Conservation (phyloP, 208 protist species). For the Acanthamoeba lenticulata region DNA sequence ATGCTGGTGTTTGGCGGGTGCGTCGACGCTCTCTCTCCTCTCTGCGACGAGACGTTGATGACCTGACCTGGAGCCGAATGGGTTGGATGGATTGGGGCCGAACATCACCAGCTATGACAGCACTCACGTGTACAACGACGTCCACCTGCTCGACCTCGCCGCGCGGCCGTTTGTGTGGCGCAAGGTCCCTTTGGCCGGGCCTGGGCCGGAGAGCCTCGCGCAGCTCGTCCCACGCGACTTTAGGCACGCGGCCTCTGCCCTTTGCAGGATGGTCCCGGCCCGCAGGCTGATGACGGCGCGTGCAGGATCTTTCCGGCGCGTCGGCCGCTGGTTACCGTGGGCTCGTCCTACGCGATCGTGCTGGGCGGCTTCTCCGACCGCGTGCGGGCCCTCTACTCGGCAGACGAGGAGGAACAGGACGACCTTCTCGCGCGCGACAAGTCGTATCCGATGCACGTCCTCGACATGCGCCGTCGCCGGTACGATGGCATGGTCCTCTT, state of each 20-base stretch:
- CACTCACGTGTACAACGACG: background rate
- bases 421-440: no score
- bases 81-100: no score
- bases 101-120: background rate
- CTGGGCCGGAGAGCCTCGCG: background rate
- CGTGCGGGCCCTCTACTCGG: background rate
- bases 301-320: background rate
- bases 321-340: background rate
- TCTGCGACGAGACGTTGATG: background rate
- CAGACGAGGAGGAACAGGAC: background rate
- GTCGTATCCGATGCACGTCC: background rate
- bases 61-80: no score
- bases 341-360: background rate
- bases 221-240: background rate
- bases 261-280: background rate
- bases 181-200: background rate
- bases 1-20: constrained; percentile 9
- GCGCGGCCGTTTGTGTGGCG: background rate
- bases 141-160: background rate
- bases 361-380: background rate
- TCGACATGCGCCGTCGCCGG: background rate
- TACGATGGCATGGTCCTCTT: background rate
- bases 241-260: background rate
- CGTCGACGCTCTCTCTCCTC: background rate
- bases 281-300: no score